A percentile compares a stretch with the other conserved stretches of the same genome.
Evolutionary conservation across 2,329 filamentous ascomycete genomes (phyloP).

Genomic region (Claviceps digitariae): DNA sequence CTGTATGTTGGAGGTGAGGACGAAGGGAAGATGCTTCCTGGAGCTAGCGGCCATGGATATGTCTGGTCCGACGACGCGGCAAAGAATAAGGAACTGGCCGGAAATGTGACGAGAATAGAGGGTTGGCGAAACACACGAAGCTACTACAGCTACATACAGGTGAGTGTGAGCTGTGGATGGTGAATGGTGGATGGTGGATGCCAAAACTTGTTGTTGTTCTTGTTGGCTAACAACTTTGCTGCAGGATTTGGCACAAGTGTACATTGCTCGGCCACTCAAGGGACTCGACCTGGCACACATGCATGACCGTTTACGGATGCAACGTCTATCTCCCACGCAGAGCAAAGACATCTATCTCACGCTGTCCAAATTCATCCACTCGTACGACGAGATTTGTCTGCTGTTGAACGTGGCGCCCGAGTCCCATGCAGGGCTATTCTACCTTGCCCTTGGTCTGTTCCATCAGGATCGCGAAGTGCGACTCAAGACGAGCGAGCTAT

Average conservation of each 20-base stretch:
- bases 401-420: conserved; percentile 73
- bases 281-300: conserved; percentile 83
- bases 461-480: conserved; percentile 76
- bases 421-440: conserved; percentile 79
- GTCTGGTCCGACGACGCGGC: conserved; percentile 80
- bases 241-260: conserved; percentile 52
- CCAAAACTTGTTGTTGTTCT: no score
- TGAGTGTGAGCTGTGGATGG: conserved; percentile 20
- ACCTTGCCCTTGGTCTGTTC: conserved; percentile 79
- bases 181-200: no score
- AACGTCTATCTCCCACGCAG: conserved; percentile 63
- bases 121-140: conserved; percentile 92
- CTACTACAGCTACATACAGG: conserved; percentile 92
- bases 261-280: conserved; percentile 54
- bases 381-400: conserved; percentile 76
- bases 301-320: conserved; percentile 75
- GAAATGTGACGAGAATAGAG: conserved; percentile 85
- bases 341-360: conserved; percentile 77
- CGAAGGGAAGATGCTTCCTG: conserved; percentile 41
- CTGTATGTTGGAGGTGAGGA: conserved; percentile 75
- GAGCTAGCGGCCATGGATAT: conserved; percentile 73
- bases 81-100: conserved; percentile 75
- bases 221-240: no score
- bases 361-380: conserved; percentile 59
- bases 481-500: conserved; percentile 59